phyloP scores from a whole-genome alignment of 352 stramenopile species.

The Halophytophthora batemanensis region DNA sequence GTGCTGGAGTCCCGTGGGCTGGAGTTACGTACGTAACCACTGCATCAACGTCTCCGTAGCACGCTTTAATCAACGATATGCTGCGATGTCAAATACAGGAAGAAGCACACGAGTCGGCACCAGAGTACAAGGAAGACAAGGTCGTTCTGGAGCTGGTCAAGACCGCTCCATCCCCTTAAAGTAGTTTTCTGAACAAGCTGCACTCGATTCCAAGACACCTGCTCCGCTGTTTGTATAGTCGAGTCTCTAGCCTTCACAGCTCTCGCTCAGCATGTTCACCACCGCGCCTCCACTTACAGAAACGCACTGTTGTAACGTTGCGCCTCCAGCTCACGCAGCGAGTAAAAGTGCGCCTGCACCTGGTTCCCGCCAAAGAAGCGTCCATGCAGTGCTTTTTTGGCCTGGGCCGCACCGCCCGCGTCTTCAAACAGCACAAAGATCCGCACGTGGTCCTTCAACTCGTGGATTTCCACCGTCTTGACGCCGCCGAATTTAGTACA shows the following conservation, averaged over 20 bases:
- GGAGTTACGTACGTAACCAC: constrained; percentile 92
- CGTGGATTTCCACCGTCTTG: constrained; percentile 52
- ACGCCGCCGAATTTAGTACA: constrained; percentile 63
- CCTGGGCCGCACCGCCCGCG: constrained; percentile 39
- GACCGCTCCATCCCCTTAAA: constrained; percentile 45
- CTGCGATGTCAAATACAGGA: constrained; percentile 37
- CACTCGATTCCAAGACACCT: constrained; percentile 1
- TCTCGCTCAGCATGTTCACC: too few species aligned
- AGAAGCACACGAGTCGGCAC: constrained; percentile 89
- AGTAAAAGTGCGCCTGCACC: constrained; percentile 64
- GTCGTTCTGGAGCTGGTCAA: constrained; percentile 96
- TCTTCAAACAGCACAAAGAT: constrained; percentile 75
- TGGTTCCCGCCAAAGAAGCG: constrained; percentile 78
- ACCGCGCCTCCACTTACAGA: constrained; percentile 24
- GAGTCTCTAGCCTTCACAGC: constrained; percentile 14
- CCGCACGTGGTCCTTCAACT: constrained; percentile 67
- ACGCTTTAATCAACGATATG: not conserved
- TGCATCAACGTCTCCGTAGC: too few species aligned
- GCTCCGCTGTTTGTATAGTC: constrained; percentile 7
- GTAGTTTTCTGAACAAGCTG: constrained; percentile 17
- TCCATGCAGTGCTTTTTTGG: constrained; percentile 59
- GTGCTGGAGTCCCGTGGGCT: constrained; percentile 89
- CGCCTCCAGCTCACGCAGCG: constrained; percentile 37
- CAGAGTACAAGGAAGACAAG: constrained; percentile 97
- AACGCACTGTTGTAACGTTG: constrained; percentile 55